Percentiles rank a stretch among this genome's conserved stretches.
Conservation (phyloP, 345 rosid species). For the Sisymbrium altissimum region DNA sequence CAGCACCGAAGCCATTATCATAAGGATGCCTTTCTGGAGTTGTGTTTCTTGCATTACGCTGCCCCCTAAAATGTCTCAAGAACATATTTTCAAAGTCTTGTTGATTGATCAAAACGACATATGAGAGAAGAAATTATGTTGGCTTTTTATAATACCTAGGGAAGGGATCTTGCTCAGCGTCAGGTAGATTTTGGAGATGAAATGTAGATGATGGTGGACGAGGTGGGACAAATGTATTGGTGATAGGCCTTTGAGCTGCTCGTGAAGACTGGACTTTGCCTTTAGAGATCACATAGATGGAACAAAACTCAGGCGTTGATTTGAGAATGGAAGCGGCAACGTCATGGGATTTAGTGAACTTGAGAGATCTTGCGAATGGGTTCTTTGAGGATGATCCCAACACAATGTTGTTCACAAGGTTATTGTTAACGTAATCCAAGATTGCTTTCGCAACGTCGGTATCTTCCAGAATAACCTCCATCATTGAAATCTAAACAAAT, state of each 20-base stretch:
- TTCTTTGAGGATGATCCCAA: conserved; percentile 64
- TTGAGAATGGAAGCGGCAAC: conserved; percentile 48
- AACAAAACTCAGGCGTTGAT: conserved; percentile 68
- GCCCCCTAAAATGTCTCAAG: conserved; percentile 36
- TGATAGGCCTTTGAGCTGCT: conserved; percentile 50
- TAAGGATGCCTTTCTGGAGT: conserved; percentile 32
- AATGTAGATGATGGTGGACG: conserved; percentile 37
- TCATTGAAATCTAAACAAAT: conserved; percentile 45
- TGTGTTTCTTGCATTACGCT: conserved; percentile 28
- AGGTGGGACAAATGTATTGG: conserved; percentile 53
- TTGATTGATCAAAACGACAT: not conserved
- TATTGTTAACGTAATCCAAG: conserved; percentile 52
- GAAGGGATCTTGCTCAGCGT: conserved; percentile 37
- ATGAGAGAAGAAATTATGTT: not conserved
- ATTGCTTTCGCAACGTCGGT: conserved; percentile 56
- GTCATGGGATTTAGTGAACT: conserved; percentile 51
- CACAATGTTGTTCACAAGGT: conserved; percentile 53
- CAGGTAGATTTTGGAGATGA: conserved; percentile 26
- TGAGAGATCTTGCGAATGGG: conserved; percentile 62
- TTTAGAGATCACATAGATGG: conserved; percentile 69
- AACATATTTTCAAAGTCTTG: not conserved
- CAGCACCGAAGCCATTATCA: conserved; percentile 32
- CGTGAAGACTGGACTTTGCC: conserved; percentile 57
- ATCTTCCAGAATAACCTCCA: conserved; percentile 63
- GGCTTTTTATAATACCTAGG: conserved; percentile 31